These are phyloP conservation scores for Euptelea pleiosperma DNA, from an alignment of 164 flowering plant genomes.

Conservation along the genomic window DNA sequence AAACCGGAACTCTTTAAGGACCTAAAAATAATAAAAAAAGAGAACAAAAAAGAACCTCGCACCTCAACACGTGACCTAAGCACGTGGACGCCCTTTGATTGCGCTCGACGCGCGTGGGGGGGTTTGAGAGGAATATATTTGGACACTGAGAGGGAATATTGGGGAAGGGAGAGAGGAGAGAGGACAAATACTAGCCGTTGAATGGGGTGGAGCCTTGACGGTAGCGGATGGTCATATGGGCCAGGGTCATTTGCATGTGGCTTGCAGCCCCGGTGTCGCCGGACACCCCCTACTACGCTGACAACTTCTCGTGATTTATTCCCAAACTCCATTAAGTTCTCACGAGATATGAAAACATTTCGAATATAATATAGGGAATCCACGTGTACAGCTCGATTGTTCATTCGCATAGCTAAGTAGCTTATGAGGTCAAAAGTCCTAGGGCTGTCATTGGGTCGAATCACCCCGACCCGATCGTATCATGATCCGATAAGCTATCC, in stretches of 20 bases:
- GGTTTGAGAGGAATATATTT: constrained; percentile 40
- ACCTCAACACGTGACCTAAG: constrained; percentile 43
- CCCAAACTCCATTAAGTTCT: background rate
- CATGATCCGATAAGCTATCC: too few relatives aligned
- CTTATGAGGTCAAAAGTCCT: too few relatives aligned
- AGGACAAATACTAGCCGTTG: constrained; percentile 48
- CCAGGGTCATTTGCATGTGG: constrained; percentile 13
- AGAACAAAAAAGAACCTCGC: too few relatives aligned
- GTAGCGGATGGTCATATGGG: background rate
- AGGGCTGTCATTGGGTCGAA: too few relatives aligned
- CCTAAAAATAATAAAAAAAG: too few relatives aligned
- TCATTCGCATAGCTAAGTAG: too few relatives aligned
- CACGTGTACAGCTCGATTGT: constrained; percentile 1
- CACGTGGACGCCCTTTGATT: constrained; percentile 54
- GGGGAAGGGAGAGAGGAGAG: constrained; percentile 17
- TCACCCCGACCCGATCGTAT: too few relatives aligned
- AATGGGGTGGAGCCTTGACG: constrained; percentile 7
- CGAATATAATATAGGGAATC: too few relatives aligned
- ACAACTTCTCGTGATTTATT: constrained; percentile 8
- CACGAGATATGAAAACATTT: constrained; percentile 1
- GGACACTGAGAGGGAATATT: constrained; percentile 71
- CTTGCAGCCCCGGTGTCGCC: constrained; percentile 23
- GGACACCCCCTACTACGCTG: constrained; percentile 15
- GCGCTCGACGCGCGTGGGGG: constrained; percentile 31
- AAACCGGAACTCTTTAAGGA: too few relatives aligned